phyloP scores from a whole-genome alignment of 306 rosid genomes.

The Pachyrhizus erosus region DNA sequence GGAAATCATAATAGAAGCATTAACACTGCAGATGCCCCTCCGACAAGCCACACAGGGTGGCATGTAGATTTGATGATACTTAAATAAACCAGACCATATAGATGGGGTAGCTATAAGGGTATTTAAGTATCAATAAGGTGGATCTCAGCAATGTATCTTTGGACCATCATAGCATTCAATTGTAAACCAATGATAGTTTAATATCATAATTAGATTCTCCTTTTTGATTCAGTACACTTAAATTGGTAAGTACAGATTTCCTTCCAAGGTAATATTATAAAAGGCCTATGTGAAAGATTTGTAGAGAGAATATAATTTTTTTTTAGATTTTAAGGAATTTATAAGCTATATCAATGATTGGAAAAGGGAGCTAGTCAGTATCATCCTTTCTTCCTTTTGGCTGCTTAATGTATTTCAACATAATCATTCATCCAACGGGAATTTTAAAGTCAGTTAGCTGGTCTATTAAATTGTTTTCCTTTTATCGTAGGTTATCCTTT shows the following conservation, averaged over 20 bases:
- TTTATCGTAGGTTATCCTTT: background rate
- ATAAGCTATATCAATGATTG: background rate
- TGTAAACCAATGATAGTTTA: conserved; percentile 3
- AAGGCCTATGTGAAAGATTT: background rate
- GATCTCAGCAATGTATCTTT: background rate
- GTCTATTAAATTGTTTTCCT: background rate
- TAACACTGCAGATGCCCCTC: background rate
- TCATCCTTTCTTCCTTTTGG: background rate
- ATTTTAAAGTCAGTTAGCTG: background rate
- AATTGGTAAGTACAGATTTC: background rate
- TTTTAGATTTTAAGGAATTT: background rate
- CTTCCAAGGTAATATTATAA: background rate
- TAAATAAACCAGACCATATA: background rate
- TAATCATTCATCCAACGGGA: background rate
- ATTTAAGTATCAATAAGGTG: background rate
- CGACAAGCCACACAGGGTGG: background rate
- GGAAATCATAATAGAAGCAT: conserved; percentile 5
- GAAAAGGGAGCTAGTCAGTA: background rate
- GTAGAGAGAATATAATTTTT: background rate
- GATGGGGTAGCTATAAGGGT: background rate
- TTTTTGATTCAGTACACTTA: background rate
- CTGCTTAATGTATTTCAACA: background rate
- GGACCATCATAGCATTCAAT: background rate
- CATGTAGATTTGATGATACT: background rate
- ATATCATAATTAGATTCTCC: background rate